phyloP scores from a whole-genome alignment of 306 rosid species.

The Gastrolobium bilobum region DNA sequence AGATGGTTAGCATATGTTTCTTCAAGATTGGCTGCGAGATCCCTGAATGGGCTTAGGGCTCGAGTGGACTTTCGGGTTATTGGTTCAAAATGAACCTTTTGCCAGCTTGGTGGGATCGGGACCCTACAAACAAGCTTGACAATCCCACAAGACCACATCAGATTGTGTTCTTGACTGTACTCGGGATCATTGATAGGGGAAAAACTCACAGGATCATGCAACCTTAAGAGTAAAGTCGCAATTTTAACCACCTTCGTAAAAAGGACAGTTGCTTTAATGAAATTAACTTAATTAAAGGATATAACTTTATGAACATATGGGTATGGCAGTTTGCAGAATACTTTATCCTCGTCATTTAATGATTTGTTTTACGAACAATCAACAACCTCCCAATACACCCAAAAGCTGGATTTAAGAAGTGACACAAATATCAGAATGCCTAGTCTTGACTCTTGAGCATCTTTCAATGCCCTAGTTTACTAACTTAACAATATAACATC shows the following conservation, averaged over 20 bases:
- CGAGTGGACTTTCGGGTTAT: too few relatives aligned
- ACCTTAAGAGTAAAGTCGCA: too few relatives aligned
- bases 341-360: conserved; percentile 24
- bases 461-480: conserved; percentile 12
- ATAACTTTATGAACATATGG: background rate
- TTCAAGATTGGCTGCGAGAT: too few relatives aligned
- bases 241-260: background rate
- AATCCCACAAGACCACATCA: too few relatives aligned
- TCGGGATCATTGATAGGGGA: too few relatives aligned
- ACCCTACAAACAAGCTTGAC: too few relatives aligned
- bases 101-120: too few relatives aligned
- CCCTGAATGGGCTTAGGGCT: too few relatives aligned
- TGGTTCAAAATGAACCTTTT: too few relatives aligned
- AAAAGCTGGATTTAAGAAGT: conserved; percentile 23
- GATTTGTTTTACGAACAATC: conserved; percentile 1
- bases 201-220: too few relatives aligned
- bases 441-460: background rate
- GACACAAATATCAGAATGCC: background rate
- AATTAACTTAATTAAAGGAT: conserved; percentile 4
- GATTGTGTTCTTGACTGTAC: too few relatives aligned
- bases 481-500: background rate
- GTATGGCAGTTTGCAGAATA: conserved; percentile 14
- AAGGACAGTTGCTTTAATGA: background rate
- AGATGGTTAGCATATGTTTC: too few relatives aligned
- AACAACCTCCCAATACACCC: background rate